Evolutionary conservation across 257 asterid species (phyloP).

Genomic region (Solanum lycopersicoides): DNA sequence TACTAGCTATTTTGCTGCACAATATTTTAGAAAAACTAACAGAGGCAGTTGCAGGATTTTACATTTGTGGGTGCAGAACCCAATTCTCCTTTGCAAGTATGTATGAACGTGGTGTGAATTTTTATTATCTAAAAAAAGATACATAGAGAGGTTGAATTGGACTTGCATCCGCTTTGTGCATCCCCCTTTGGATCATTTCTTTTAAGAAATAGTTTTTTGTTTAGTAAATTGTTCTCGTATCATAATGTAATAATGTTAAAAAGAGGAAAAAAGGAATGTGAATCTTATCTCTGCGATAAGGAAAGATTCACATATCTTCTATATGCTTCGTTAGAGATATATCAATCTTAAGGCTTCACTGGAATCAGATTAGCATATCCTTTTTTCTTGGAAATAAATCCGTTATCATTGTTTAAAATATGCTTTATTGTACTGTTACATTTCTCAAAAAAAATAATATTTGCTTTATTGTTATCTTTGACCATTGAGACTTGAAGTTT

Average conservation of each 20-base stretch:
- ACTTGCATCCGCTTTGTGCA: neutral
- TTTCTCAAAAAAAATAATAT: too few relatives aligned
- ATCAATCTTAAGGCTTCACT: neutral
- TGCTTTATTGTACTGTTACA: neutral
- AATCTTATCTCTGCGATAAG: neutral
- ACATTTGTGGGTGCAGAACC: neutral
- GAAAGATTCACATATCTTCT: neutral
- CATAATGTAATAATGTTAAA: neutral
- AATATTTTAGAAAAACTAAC: too few relatives aligned
- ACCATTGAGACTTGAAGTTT: neutral
- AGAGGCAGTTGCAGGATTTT: neutral
- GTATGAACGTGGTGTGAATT: neutral
- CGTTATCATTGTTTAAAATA: neutral
- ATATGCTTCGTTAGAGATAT: neutral
- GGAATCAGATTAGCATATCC: neutral
- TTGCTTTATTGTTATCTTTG: neutral
- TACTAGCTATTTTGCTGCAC: neutral
- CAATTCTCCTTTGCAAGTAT: neutral
- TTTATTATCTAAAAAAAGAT: neutral
- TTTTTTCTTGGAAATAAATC: neutral
- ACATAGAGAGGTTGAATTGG: neutral
- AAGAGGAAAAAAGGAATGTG: neutral
- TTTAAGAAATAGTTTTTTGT: neutral
- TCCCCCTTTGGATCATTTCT: neutral
- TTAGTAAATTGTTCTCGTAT: neutral